Percentiles rank a stretch among this genome's conserved stretches.
Conservation (phyloP, 306 rosid genomes). For the Citrullus colocynthis region DNA sequence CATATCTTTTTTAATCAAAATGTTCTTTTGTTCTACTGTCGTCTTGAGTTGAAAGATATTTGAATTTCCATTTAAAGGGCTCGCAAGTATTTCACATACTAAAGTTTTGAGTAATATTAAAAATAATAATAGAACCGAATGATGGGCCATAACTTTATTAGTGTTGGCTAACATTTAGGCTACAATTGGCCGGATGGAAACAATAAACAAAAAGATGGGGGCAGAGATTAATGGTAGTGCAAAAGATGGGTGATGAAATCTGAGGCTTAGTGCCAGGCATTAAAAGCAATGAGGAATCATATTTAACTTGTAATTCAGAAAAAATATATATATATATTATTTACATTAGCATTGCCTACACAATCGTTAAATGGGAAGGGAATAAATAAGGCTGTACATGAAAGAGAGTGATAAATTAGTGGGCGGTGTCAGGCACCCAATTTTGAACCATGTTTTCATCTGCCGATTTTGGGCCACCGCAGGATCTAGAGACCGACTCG, state of each 20-base stretch:
- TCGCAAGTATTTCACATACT: no score
- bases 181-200: no score
- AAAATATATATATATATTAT: neutral
- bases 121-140: no score
- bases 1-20: no score
- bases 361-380: neutral
- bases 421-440: conserved; percentile 60
- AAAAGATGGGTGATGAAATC: neutral
- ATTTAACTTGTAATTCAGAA: neutral
- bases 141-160: no score
- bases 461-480: conserved; percentile 89
- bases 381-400: neutral
- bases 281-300: neutral
- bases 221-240: neutral
- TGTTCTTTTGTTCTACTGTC: no score
- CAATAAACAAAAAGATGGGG: neutral
- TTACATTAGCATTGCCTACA: neutral
- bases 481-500: conserved; percentile 95
- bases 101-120: no score
- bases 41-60: no score
- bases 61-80: no score
- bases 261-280: neutral
- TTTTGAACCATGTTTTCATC: conserved; percentile 83
- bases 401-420: conserved; percentile 3
- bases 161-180: no score